Base-by-base conservation (phyloP, 805 yeast genomes). In the Sugiyamaella americana region DNA sequence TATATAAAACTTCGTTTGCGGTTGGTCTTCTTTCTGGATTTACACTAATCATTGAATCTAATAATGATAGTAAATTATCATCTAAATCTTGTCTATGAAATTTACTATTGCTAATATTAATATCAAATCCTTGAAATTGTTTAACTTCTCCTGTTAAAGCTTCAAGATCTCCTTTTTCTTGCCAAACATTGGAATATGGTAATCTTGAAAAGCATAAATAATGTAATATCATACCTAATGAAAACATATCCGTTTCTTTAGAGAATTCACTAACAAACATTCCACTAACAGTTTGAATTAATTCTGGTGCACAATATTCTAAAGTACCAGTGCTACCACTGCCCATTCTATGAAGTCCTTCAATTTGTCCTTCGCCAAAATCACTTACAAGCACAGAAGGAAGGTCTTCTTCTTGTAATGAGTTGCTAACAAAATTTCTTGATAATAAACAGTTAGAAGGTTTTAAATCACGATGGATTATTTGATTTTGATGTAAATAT, bases 271-370 rank as follows among this genome's bases (percentile, higher is more conserved):
- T 70, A 18, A 75, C 68, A 17, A 16, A 16, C 17, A 55, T 52
- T 4, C 67, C 75, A 1, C 60, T 51, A 3, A 47, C 55, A 40
- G 47, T 53, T 23, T 70, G 59, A 55, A 87, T 72, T 8, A 85
- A 69, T 55, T 87, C 95, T 0, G 96, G 96, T 0, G 96, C 95
- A 18, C 87, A 80, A 56, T 80, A 88, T 58, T 87, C 96, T 5
- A 87, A 58, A 0, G 96, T 88, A 0, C 96, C 96, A 0, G 96
- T 88, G 37, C 80, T 76, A 0, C 96, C 96, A 3, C 88, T 80
- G 1, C 89, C 80, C 6, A 72, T 71, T 41, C 88, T 68, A 37
- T 61, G 64, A 20, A 74, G 78, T 11, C 91, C 87, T 45, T 82
- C 81, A 52, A 84, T 69, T 53, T 84, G 85, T 4, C 93, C 85